Base-by-base conservation (phyloP, 2,329 filamentous ascomycete species). In the Cercospora sp. region DNA sequence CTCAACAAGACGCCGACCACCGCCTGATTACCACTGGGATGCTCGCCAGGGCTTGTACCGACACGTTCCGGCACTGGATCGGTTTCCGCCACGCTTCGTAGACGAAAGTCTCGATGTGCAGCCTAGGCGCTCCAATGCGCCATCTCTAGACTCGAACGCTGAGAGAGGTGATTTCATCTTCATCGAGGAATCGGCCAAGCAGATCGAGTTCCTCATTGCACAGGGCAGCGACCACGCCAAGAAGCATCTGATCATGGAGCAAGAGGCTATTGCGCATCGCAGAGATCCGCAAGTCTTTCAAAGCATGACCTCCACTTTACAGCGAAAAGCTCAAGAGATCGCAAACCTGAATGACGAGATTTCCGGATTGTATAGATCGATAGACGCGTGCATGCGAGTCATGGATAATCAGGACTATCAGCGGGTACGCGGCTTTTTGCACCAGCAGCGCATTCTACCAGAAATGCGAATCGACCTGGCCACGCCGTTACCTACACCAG, bases 111-210 rank as follows among this genome's bases (percentile, higher is more conserved):
- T 64, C 12, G 62, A 64, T 48, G 62, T 64, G 51, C 51, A 64
- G 31, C 62, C 61, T 23, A 13, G 18, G 7, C 42, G 31, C 26
- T 63, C 61, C 9, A 13, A 31, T 20, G 26, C 51, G 9, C 33
- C 62, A 26, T 57, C 51, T 18, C 48, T 58, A 8, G 51, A 45
- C n/a, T 57, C 51, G 1, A 20, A 36, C 8, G 51, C 9, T 42
- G 57, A 39, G 20, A 58, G 66, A 53, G 64, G 64, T 18, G 66
- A 65, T 5, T 68, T 70, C 23, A 28, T 64, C 13, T 73, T 72
- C 61, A 64, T 73, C 30, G 68, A 67, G 13, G 68, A 72, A 16
- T 48, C 59, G 1, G 66, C 66, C 31, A 66, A 64, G 33, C 65
- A 69, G 18, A 68, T 73, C 8, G 67, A 69, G 31, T 18, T 18